Conservation (phyloP, 345 rosid species). For the Euphorbia peplus region DNA sequence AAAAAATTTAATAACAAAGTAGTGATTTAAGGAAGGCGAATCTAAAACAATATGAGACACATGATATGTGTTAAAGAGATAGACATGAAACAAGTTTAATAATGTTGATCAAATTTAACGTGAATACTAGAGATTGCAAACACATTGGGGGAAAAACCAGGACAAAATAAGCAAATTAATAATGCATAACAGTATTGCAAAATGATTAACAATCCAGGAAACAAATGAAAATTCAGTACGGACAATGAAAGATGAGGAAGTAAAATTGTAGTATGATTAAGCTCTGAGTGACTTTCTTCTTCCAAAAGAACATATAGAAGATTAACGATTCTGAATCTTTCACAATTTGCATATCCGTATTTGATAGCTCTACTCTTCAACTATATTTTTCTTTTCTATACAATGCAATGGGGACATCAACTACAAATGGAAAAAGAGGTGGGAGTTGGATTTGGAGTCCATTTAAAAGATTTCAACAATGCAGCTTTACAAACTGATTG, state of each 20-base stretch:
- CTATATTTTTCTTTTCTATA: background rate
- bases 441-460: background rate
- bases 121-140: background rate
- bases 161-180: background rate
- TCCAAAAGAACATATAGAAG: background rate
- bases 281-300: slow-evolving; percentile 4
- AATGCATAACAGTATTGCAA: background rate
- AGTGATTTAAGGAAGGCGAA: background rate
- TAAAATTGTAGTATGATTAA: background rate
- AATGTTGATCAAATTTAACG: background rate
- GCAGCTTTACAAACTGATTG: background rate
- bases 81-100: background rate
- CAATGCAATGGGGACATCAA: background rate
- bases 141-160: background rate
- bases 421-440: background rate
- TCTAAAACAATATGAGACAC: background rate
- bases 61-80: background rate
- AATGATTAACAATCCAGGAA: background rate
- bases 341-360: background rate
- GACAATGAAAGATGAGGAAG: background rate
- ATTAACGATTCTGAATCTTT: background rate
- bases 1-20: background rate
- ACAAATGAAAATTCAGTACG: background rate
- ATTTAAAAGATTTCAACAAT: background rate
- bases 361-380: background rate